Evolutionary conservation across 768 basidiomycete genomes (phyloP), one percentile per base, ranked within the genome.

Genomic region (Nevesoporus exiguus): DNA sequence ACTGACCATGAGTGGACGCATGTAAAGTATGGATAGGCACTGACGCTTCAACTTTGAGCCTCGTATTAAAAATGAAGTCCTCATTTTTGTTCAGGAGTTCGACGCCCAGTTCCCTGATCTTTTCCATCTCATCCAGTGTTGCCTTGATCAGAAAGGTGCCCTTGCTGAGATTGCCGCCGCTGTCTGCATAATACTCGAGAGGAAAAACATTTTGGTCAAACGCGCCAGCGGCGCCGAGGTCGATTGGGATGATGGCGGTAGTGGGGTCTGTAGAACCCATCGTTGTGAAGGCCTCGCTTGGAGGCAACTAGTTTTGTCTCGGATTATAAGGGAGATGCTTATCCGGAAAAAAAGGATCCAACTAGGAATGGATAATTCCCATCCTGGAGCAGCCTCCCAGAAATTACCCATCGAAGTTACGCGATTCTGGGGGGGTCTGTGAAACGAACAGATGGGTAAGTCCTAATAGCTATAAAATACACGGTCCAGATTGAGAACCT

Each of bases 51-150:
- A 42, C 0, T 0, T 10, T 15, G 11, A 36, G 0, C 34, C 52
- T 58, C 0, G 60, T 61, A 7, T 46, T 31, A 2, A 5, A 22
- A 49, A 7, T 10, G 58, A 61, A 4, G 43, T 27, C 0, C 19
- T 11, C 17, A 17, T 52, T 40, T 4, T 25, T 15, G 33, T 39
- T 31, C 31, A 37, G 17, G 13, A 52, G 40, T 33, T 61, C 59
- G 30, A 39, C 14, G 7, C 49, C 47, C 15, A 57, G 3, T 2
- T 36, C 1, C 2, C 0, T 7, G 5, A 61, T 51, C 14, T 15
- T 24, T 0, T 0, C 5, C 45, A 60, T 57, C 13, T 61, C 59
- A 0, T 56, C 27, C 11, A 57, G 17, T 5, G 60, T 61, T 13
- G 52, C 48, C 5, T 0, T 15, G 6, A 61, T 24, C 7, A 61